These are phyloP conservation scores for Dioszegia aurantiaca DNA, from an alignment of 768 basidiomycete genomes.

Conservation along the genomic window DNA sequence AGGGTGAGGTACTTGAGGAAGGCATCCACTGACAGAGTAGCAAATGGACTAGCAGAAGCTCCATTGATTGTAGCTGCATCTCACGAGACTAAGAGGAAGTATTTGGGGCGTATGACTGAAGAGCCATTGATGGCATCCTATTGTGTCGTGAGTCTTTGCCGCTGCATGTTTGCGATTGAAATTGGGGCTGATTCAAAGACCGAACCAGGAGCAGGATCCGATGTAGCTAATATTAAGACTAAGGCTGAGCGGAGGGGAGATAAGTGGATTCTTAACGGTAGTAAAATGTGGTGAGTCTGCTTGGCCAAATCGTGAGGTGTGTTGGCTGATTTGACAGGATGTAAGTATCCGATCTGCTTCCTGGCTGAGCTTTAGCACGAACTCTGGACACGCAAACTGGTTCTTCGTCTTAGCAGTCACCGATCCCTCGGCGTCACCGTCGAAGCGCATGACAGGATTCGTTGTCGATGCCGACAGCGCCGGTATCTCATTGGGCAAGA, in stretches of 20 bases:
- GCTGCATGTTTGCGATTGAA: neutral
- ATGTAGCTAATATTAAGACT: constrained; percentile 54
- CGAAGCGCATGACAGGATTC: constrained; percentile 52
- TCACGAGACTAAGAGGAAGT: constrained; percentile 53
- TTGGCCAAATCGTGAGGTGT: neutral
- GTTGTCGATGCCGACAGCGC: constrained; percentile 50
- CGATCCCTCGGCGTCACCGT: constrained; percentile 46
- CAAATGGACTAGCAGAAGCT: constrained; percentile 52
- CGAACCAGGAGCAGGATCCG: constrained; percentile 54
- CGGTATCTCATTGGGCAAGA: constrained; percentile 48
- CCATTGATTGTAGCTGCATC: constrained; percentile 52
- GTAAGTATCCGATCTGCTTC: constrained; percentile 16
- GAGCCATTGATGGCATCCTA: constrained; percentile 54
- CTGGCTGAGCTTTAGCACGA: constrained; percentile 42
- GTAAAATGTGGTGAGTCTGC: constrained; percentile 51
- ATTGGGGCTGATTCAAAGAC: constrained; percentile 21
- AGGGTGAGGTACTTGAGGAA: constrained; percentile 29
- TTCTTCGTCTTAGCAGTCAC: constrained; percentile 53
- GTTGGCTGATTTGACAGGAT: constrained; percentile 21
- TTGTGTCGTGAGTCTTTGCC: constrained; percentile 34
- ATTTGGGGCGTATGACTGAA: constrained; percentile 53
- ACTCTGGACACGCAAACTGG: constrained; percentile 54
- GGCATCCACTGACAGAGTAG: constrained; percentile 15
- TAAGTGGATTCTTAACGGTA: constrained; percentile 63
- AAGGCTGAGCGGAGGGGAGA: constrained; percentile 56